These are phyloP conservation scores for Trichothecium roseum DNA, from an alignment of 2,329 filamentous ascomycete species.

Conservation along the genomic window DNA sequence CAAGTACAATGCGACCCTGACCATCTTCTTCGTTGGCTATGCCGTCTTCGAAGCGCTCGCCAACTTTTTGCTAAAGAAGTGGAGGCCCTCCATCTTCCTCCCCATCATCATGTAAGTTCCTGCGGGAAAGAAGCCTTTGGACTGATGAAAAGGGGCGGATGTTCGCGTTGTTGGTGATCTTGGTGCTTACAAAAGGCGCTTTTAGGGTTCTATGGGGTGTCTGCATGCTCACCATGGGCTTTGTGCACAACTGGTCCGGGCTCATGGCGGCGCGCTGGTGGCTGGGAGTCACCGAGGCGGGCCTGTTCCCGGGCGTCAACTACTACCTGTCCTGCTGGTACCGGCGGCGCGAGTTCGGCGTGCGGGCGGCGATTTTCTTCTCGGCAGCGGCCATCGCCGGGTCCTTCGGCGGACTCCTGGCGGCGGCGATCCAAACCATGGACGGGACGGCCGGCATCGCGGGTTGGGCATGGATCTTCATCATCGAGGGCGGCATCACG, in stretches of 20 bases:
- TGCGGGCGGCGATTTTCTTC: constrained; percentile 77
- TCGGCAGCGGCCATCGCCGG: constrained; percentile 71
- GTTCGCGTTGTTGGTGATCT: too few species aligned
- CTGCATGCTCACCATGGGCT: constrained; percentile 60
- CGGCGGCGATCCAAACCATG: constrained; percentile 62
- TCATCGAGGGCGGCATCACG: constrained; percentile 61
- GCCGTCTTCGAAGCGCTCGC: constrained; percentile 67
- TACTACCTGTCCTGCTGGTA: constrained; percentile 85
- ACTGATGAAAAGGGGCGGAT: too few species aligned
- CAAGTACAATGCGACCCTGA: constrained; percentile 47
- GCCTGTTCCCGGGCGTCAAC: constrained; percentile 66
- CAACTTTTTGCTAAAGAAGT: constrained; percentile 68
- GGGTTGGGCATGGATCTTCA: constrained; percentile 58
- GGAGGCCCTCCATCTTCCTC: constrained; percentile 69
- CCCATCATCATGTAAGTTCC: constrained; percentile 71
- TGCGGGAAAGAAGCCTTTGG: too few species aligned
- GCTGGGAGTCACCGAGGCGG: constrained; percentile 64
- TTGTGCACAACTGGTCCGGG: constrained; percentile 51
- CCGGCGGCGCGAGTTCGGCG: constrained; percentile 64
- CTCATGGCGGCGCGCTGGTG: constrained; percentile 61
- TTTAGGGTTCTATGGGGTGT: constrained; percentile 52
- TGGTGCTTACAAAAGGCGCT: neutral
- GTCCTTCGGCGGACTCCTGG: constrained; percentile 65
- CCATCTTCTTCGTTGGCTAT: constrained; percentile 37
- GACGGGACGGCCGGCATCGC: constrained; percentile 45